phyloP scores from a whole-genome alignment of 176 grass and related monocot genomes.

The Melocanna baccifera region DNA sequence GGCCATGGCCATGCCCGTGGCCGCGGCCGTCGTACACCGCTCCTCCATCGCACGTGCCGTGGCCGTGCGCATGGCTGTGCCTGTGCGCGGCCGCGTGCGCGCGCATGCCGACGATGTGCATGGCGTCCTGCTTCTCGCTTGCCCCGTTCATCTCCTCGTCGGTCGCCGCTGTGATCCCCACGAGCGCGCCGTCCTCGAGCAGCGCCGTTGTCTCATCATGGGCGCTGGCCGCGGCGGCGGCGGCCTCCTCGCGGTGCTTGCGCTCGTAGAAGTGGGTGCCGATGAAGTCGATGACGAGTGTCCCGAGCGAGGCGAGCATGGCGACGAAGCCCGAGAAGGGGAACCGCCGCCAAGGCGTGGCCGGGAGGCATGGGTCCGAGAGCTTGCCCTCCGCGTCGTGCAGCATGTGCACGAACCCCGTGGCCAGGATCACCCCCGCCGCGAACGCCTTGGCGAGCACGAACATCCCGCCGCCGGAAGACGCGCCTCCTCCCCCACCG shows the following conservation, averaged over 20 bases:
- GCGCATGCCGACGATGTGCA: slow-evolving; percentile 67
- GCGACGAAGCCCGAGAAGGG: slow-evolving; percentile 87
- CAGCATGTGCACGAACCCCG: slow-evolving; percentile 88
- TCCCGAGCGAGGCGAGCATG: slow-evolving; percentile 79
- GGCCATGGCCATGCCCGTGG: neutral
- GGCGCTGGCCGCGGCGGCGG: neutral
- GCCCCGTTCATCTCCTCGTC: neutral
- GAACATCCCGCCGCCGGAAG: slow-evolving; percentile 38
- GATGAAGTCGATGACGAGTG: slow-evolving; percentile 70
- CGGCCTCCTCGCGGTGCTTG: slow-evolving; percentile 29
- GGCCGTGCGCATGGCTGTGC: slow-evolving; percentile 39
- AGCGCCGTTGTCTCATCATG: slow-evolving; percentile 14
- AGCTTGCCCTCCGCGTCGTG: slow-evolving; percentile 56
- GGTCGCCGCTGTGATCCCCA: neutral
- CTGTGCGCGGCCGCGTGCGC: slow-evolving; percentile 51
- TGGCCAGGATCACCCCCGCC: slow-evolving; percentile 74
- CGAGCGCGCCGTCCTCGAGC: neutral
- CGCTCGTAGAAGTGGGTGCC: slow-evolving; percentile 62
- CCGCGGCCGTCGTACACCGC: slow-evolving; percentile 13
- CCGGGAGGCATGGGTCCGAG: slow-evolving; percentile 53
- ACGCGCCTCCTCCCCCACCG: neutral
- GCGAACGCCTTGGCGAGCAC: slow-evolving; percentile 70
- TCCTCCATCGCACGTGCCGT: slow-evolving; percentile 14
- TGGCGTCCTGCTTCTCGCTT: slow-evolving; percentile 27
- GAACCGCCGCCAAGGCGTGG: slow-evolving; percentile 60